Evolutionary conservation across 2,329 filamentous ascomycete genomes (phyloP).

Genomic region (Penicillium sp.): DNA sequence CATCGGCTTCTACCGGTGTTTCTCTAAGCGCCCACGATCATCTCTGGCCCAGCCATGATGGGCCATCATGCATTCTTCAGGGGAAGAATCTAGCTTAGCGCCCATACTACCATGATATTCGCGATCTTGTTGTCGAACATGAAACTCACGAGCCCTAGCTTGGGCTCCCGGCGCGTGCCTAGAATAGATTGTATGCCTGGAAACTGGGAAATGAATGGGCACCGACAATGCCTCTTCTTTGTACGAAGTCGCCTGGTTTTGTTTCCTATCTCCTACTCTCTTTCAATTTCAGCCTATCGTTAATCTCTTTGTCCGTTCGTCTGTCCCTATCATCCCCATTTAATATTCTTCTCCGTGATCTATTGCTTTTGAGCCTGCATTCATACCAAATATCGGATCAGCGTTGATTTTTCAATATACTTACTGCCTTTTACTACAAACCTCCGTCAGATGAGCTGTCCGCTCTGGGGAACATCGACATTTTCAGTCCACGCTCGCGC

Average conservation of each 20-base stretch:
- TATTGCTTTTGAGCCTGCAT: conserved; percentile 2
- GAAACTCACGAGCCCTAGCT: conserved; percentile 29
- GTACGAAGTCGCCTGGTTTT: background rate
- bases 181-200: conserved; percentile 12
- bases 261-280: conserved; percentile 4
- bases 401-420: background rate
- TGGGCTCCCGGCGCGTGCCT: conserved; percentile 33
- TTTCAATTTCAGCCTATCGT: conserved; percentile 12
- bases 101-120: conserved; percentile 7
- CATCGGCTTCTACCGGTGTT: conserved; percentile 9
- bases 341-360: conserved; percentile 1
- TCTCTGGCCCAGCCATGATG: background rate
- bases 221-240: conserved; percentile 5
- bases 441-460: background rate
- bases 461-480: background rate
- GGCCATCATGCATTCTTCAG: conserved; percentile 6
- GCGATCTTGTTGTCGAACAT: conserved; percentile 21
- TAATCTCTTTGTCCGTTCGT: conserved; percentile 5
- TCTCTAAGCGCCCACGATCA: conserved; percentile 20
- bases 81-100: conserved; percentile 15
- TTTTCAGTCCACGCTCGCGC: background rate
- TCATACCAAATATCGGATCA: background rate
- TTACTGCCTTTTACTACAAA: background rate
- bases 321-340: conserved; percentile 2
- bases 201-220: conserved; percentile 8